Percentiles rank a stretch among this genome's conserved stretches.
Conservation (phyloP, 148 eudicot species). For the Dysphania ambrosioides region DNA sequence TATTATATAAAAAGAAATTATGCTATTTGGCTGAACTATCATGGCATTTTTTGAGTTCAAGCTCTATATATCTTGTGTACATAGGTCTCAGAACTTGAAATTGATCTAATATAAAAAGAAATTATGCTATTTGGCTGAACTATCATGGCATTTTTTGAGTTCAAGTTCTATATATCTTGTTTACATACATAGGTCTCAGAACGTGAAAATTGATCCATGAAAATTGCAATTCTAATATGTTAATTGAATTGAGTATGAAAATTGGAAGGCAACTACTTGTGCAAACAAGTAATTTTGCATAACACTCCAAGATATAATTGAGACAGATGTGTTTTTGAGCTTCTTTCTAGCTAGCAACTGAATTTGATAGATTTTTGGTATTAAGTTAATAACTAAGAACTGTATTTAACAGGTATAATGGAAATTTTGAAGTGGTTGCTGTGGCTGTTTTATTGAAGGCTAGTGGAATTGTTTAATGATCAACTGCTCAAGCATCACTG, state of each 20-base stretch:
- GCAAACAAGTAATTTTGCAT: background rate
- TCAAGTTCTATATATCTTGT: conserved; percentile 14
- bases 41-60: background rate
- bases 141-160: background rate
- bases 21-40: background rate
- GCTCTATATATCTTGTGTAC: conserved; percentile 15
- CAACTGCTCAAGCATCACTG: conserved; percentile 12
- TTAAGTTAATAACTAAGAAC: conserved; percentile 5
- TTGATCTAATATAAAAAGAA: too few species aligned
- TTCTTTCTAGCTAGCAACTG: conserved; percentile 7
- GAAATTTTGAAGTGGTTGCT: conserved; percentile 30
- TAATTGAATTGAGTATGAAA: background rate
- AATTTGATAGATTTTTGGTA: background rate
- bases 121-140: background rate
- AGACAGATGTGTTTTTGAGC: background rate
- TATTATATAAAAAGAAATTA: too few species aligned
- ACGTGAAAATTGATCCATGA: background rate
- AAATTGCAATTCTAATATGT: background rate
- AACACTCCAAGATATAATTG: background rate
- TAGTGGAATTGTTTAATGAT: conserved; percentile 18
- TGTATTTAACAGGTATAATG: conserved; percentile 44
- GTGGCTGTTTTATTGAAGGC: conserved; percentile 32
- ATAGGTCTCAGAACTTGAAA: conserved; percentile 4
- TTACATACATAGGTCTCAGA: background rate
- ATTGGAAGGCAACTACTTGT: background rate